Evolutionary conservation across 2,329 filamentous ascomycete genomes (phyloP), one percentile per base, ranked within the genome.

Genomic region (Elsinoe ampelina): DNA sequence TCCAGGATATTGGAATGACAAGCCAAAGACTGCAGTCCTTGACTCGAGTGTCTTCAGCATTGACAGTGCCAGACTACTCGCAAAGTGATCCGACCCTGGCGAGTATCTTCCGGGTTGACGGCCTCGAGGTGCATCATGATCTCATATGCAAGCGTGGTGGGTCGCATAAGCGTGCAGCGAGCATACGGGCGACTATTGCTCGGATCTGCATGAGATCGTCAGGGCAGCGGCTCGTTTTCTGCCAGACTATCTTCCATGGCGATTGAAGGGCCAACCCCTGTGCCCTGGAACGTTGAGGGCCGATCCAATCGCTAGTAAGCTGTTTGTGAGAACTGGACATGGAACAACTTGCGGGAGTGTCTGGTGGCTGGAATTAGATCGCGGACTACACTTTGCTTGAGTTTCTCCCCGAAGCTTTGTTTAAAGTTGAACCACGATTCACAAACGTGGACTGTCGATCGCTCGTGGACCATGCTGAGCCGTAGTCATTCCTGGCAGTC

Each of bases 41-140:
- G 22, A 48, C 43, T 48, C 43, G 43, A 35, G n/a, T n/a, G 13
- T 20, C 19, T 12, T 12, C 17, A 22, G 26, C 43, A 48, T n/a
- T 35, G 26, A 32, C n/a, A 12, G 43, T 48, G 22, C 15, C n/a
- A 26, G 22, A 17, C 2, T 34, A 22, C n/a, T 48, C 30, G 43
- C 43, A 35, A 34, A 7, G 3, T 48, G 43, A 17, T 17, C 30
- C 30, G 22, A 48, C 11, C 43, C 15, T 35, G 43, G 13, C 5
- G 11, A 32, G n/a, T 48, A n/a, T 48, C 12, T 48, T 48, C 43
- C 43, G 43, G 30, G 32, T 50, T 50, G 22, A 13, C 26, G n/a
- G 22, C 32, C 41, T 43, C 22, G 19, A 43, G 41, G 41, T 52
- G 48, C 48, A 52, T 52, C 48, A 52, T 52, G 48, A 52, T 38